Base-by-base conservation (phyloP, 2,329 filamentous ascomycete genomes). In the Calonectria pauciramosa region DNA sequence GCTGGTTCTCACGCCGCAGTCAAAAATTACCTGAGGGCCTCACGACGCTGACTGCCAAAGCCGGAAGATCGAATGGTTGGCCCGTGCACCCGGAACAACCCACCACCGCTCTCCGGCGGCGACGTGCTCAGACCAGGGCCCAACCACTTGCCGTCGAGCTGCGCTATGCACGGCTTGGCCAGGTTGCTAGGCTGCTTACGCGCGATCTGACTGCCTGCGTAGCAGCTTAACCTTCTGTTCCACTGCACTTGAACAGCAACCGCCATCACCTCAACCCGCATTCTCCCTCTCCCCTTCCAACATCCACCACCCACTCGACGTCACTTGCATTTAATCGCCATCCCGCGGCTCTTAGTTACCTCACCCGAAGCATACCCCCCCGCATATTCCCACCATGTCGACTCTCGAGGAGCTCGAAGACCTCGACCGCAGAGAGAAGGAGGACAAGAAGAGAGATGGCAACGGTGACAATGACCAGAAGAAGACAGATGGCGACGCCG, bases 391-490 rank as follows among this genome's bases (percentile, higher is more conserved):
- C 84, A 89, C 77, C 85, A 97, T 97, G 95, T 96, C 95, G 81
- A 97, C 95, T 80, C 93, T 97, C 82, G 95, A 98, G 89, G 95
- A 97, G 88, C 94, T 97, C 84, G 95, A 97, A 84, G 94, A 96
- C 86, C 90, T 97, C 85, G 94, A 97, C 89, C 94, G 93, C 86
- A 92, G 93, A 86, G 91, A 92, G 85, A 93, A 92, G 89, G 93
- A 95, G 82, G 93, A 96, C 85, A 93, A 92, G 81, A 86, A 85
- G 79, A 84, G 81, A 81, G 82, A 85, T 28, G 82, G 79, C 38
- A 79, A 77, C 44, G 80, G 83, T 64, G 82, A 83, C 71, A 84
- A 85, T 75, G 82, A 83, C 38, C 80, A 83, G 75, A 82, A 86
- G 77, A 84, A 85, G 80, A 87, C 89, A 71, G 92, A 93, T 82